Percentiles rank a stretch among this genome's conserved stretches.
phyloP scores from a whole-genome alignment of 106 monocot genomes.

The Platanthera zijinensis region DNA sequence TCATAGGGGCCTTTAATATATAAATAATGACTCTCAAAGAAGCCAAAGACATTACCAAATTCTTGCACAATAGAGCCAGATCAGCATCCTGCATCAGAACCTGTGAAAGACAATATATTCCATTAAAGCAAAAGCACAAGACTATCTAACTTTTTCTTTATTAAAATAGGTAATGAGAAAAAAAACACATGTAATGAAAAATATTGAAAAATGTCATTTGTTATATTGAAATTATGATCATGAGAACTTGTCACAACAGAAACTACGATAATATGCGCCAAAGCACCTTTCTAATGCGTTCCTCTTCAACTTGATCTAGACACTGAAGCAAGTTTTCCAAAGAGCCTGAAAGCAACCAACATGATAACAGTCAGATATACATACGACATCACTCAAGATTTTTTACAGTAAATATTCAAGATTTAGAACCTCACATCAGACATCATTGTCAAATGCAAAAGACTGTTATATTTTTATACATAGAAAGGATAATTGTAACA shows the following conservation, averaged over 20 bases:
- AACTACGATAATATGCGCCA: background rate
- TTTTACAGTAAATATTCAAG: background rate
- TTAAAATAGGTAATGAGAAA: background rate
- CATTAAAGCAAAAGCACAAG: background rate
- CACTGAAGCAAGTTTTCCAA: conserved; percentile 76
- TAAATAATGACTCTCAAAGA: background rate
- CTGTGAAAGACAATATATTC: conserved; percentile 23
- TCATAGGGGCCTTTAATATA: background rate
- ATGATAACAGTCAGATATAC: background rate
- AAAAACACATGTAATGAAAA: background rate
- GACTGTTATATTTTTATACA: too few species aligned
- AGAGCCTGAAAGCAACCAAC: conserved; percentile 39
- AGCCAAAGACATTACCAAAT: conserved; percentile 49
- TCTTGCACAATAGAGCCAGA: conserved; percentile 63
- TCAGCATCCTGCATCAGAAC: conserved; percentile 48
- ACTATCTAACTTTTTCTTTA: background rate
- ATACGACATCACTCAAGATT: background rate
- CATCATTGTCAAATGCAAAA: too few species aligned
- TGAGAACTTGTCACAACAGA: background rate
- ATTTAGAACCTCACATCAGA: background rate
- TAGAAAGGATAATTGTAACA: too few species aligned
- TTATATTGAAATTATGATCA: too few species aligned
- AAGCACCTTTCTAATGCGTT: conserved; percentile 58
- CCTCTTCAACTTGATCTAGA: conserved; percentile 85
- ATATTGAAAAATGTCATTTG: background rate